phyloP scores from a whole-genome alignment of 306 rosid species.

The Gleditsia sinensis region DNA sequence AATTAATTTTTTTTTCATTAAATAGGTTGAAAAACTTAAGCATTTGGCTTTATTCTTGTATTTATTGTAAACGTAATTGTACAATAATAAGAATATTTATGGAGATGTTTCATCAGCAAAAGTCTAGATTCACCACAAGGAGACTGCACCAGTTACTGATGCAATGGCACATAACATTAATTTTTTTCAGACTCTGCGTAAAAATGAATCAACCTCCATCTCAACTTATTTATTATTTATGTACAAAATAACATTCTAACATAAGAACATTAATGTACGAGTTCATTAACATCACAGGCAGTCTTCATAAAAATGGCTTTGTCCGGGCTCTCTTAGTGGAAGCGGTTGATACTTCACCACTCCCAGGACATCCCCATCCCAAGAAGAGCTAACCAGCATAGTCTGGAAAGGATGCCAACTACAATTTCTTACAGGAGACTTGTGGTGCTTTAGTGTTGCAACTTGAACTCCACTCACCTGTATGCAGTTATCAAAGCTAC shows the following conservation, averaged over 20 bases:
- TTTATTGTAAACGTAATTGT: too few species aligned
- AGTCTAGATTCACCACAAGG: neutral
- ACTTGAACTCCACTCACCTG: constrained; percentile 83
- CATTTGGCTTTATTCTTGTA: too few species aligned
- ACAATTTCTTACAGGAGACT: constrained; percentile 85
- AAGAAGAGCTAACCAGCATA: constrained; percentile 81
- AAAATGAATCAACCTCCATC: neutral
- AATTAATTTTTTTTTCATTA: too few species aligned
- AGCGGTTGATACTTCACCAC: constrained; percentile 43
- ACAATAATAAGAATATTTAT: too few species aligned
- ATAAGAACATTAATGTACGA: too few species aligned
- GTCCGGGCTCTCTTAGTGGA: constrained; percentile 38
- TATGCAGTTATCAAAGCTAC: constrained; percentile 16
- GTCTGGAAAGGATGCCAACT: constrained; percentile 89
- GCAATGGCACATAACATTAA: neutral
- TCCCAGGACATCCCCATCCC: constrained; percentile 83
- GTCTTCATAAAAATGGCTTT: constrained; percentile 42
- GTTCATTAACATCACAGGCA: too few species aligned
- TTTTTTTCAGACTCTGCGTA: neutral
- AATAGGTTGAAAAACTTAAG: too few species aligned
- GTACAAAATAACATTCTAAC: neutral
- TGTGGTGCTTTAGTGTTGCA: constrained; percentile 80
- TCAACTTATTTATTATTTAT: neutral
- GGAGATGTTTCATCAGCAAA: too few species aligned
- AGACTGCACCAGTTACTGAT: neutral